These are phyloP conservation scores for Geoglossum glabrum DNA, from an alignment of 495 filamentous ascomycete genomes.

Conservation along the genomic window DNA sequence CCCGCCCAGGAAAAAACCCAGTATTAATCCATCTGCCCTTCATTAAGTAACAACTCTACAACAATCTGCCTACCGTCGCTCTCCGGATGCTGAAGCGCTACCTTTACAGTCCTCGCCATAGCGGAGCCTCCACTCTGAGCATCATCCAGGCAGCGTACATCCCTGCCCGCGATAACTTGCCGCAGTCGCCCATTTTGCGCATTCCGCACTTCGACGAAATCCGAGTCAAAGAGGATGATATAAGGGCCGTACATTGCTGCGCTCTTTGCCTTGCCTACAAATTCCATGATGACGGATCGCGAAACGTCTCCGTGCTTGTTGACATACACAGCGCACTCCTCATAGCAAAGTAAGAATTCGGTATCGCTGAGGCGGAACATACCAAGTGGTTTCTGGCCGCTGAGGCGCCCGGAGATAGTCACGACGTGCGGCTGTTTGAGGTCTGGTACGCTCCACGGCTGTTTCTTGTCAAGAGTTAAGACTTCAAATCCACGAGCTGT, in stretches of 20 bases:
- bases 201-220: constrained; percentile 91
- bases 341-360: constrained; percentile 86
- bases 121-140: constrained; percentile 16
- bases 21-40: constrained; percentile 60
- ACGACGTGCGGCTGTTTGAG: constrained; percentile 52
- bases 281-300: constrained; percentile 87
- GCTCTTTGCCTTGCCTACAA: constrained; percentile 72
- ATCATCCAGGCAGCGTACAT: constrained; percentile 76
- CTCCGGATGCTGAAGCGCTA: constrained; percentile 89
- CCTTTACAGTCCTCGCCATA: constrained; percentile 49
- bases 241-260: constrained; percentile 75
- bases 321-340: constrained; percentile 89
- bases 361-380: constrained; percentile 92
- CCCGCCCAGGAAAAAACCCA: background rate
- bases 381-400: constrained; percentile 62
- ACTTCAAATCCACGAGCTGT: constrained; percentile 91
- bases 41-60: constrained; percentile 81
- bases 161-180: constrained; percentile 82
- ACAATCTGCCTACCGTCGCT: constrained; percentile 63
- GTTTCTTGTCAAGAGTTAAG: constrained; percentile 89
- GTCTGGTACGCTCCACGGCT: constrained; percentile 75
- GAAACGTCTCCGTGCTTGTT: constrained; percentile 95
- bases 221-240: constrained; percentile 61
- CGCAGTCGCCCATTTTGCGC: constrained; percentile 84
- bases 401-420: constrained; percentile 62